Base-by-base conservation (phyloP, 2,329 filamentous ascomycete genomes). In the Magnaporthiopsis rhizophila region DNA sequence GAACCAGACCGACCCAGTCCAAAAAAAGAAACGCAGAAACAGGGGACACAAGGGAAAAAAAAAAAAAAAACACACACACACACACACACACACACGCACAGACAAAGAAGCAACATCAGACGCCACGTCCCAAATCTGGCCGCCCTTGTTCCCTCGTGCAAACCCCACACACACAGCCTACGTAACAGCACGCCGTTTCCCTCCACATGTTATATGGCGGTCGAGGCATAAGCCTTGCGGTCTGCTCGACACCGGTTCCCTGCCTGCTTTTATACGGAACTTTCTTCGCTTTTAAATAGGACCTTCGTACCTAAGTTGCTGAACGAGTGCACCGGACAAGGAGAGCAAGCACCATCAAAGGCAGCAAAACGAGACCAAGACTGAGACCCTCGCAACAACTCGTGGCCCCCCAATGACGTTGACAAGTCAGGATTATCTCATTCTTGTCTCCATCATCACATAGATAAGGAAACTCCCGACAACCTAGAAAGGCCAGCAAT, bases 371-470 rank as follows among this genome's bases (percentile, higher is more conserved):
- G 45, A 53, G 45, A 53, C 45, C n/a, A 21, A 18, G 21, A 53
- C 21, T 53, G 21, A 53, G 21, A 53, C 45, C 45, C 45, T 53
- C 45, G 21, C 45, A n/a, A 28, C 58, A 32, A 53, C 45, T 53
- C 21, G 45, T n/a, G 45, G 45, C 9, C 45, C 65, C 65, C 77
- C 77, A 80, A 84, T 85, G 82, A 84, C 81, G 77, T 78, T 76
- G 78, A 83, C 82, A 82, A 82, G 78, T 76, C 76, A 78, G 74
- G 78, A 81, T 82, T 83, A 84, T 84, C 81, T 85, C 71, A 77
- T 82, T 73, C 77, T 83, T 69, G 77, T 75, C 73, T 80, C 81
- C 67, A 78, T 83, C 73, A 75, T 83, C 74, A 83, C 81, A 74
- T 83, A 83, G 61, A 62, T 62, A 56, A 15, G 50, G 21, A 28